Evolutionary conservation across 345 rosid species (phyloP), one percentile per base, ranked within the genome.

Genomic region (Rhizophora apiculata): DNA sequence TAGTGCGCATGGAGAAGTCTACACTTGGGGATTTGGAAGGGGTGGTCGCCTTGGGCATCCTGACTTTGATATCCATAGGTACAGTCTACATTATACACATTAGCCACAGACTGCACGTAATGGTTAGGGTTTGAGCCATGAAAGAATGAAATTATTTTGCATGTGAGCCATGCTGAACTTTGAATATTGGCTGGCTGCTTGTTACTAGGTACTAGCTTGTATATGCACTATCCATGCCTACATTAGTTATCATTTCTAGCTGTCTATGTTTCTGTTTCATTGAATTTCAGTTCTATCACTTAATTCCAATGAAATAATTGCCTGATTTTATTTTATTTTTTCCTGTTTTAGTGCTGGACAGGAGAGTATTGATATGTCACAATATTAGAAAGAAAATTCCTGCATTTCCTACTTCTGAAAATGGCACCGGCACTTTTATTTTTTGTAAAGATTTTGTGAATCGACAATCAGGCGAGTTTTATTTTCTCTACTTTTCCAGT

Each of bases 1-100:
- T 79, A 85, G 82, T 69, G 81, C 81, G 54, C 62, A 56, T 68
- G 99, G 99, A 76, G 86, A 92, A 79, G 89, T 92, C 61, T 95
- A 84, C 76, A 88, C 97, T 1, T 95, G 99, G 99, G 99, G 99
- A 16, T 95, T 90, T 78, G 99, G 97, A 67, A 92, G 99, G 72
- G 98, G 99, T 29, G 98, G 99, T 26, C 93, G 99, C 70, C 99
- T 95, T 84, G 99, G 99, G 70, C 99, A 95, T 77, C 96, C 99
- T 67, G 99, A 95, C 72, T 95, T 95, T 82, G 96, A 95, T 77
- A 95, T 95, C 76, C 99, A 95, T 82, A 95, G 99, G 99, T 92
- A 78, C 16, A 37, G 39, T 53, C 24, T 29, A 43, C 18, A 13
- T 11, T 26, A 36, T 19, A 27, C 11, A 64, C 43, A 31, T 8